Evolutionary conservation across 225 moss, liverwort and hornwort genomes (phyloP).

Genomic region (Straminergon stramineum): DNA sequence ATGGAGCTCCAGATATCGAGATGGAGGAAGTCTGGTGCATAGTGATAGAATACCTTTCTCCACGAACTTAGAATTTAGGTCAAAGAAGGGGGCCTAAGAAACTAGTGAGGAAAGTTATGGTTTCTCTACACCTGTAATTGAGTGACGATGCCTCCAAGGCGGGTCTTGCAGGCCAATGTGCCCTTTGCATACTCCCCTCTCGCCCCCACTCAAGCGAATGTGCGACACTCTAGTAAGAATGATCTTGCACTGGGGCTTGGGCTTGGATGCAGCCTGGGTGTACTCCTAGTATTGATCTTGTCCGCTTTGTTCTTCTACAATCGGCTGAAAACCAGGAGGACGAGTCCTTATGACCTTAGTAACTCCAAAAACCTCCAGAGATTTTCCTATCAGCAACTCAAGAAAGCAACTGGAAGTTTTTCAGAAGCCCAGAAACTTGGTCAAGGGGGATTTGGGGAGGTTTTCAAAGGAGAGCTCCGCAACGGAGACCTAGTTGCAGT

Average conservation of each 20-base stretch:
- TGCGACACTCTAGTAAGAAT: slow-evolving; percentile 7
- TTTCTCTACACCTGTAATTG: not conserved
- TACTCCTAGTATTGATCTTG: slow-evolving; percentile 45
- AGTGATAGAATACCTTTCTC: not conserved
- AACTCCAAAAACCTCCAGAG: slow-evolving; percentile 53
- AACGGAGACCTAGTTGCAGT: slow-evolving; percentile 76
- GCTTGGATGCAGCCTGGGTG: slow-evolving; percentile 56
- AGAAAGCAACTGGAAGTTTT: slow-evolving; percentile 73
- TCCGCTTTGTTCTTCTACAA: slow-evolving; percentile 45
- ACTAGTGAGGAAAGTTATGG: not conserved
- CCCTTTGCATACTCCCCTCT: slow-evolving; percentile 20
- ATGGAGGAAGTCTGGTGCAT: not conserved
- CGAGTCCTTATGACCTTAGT: slow-evolving; percentile 36
- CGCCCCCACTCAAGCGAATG: not conserved
- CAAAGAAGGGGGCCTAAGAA: not conserved
- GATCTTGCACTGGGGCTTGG: slow-evolving; percentile 61
- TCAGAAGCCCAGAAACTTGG: slow-evolving; percentile 70
- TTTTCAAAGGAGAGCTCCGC: slow-evolving; percentile 72
- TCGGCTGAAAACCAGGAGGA: slow-evolving; percentile 49
- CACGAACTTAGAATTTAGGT: not conserved
- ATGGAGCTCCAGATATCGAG: not conserved
- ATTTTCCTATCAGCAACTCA: slow-evolving; percentile 76
- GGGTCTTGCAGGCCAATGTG: slow-evolving; percentile 30
- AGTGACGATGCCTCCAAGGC: slow-evolving; percentile 78
- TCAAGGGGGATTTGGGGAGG: slow-evolving; percentile 89